These are phyloP conservation scores for Arbutus unedo DNA, from an alignment of 148 eudicot genomes.

Conservation along the genomic window DNA sequence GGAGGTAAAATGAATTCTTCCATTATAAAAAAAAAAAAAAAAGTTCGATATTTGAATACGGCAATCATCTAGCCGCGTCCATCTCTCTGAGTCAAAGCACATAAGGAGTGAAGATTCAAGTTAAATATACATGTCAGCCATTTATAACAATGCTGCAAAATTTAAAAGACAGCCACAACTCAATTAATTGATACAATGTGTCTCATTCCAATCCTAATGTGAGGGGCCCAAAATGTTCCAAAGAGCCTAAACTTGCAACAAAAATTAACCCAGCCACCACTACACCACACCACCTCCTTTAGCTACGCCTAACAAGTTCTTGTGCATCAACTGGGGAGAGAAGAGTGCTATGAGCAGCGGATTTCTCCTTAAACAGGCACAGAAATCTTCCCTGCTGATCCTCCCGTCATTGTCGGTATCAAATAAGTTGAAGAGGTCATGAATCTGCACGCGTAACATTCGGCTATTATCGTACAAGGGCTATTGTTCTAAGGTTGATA, in stretches of 20 bases:
- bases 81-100: not conserved
- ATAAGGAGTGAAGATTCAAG: not conserved
- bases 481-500: not conserved
- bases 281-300: slow-evolving; percentile 4
- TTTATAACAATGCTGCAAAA: not conserved
- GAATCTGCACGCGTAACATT: slow-evolving; percentile 33
- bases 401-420: slow-evolving; percentile 47
- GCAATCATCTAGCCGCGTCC: no score
- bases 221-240: not conserved
- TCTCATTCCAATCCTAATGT: not conserved
- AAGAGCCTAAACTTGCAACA: not conserved
- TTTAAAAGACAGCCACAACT: not conserved
- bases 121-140: not conserved
- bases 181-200: not conserved
- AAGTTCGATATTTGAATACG: no score
- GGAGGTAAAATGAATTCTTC: no score
- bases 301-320: slow-evolving; percentile 16
- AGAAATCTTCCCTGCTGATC: slow-evolving; percentile 54
- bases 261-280: not conserved
- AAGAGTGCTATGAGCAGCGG: slow-evolving; percentile 55
- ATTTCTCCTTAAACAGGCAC: slow-evolving; percentile 45
- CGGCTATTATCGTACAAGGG: not conserved
- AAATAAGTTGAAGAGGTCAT: slow-evolving; percentile 47
- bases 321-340: slow-evolving; percentile 30
- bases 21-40: no score